Percentiles rank a stretch among this genome's conserved stretches.
These are phyloP conservation scores for Candida berthetii DNA, from an alignment of 805 yeast species.

Conservation along the genomic window DNA sequence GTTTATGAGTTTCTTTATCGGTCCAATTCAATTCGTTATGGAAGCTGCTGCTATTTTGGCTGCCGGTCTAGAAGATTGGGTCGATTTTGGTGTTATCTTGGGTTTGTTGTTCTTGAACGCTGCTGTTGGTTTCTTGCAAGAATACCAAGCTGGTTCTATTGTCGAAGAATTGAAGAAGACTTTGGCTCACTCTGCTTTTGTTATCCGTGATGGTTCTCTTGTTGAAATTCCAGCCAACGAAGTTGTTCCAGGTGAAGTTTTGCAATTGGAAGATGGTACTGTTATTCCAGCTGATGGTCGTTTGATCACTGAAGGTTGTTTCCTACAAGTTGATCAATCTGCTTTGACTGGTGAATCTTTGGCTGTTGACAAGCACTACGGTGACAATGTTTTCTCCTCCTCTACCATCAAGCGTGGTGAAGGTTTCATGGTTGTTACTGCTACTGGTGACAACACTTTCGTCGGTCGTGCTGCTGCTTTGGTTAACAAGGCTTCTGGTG, in stretches of 20 bases:
- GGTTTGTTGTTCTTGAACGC: constrained; percentile 85
- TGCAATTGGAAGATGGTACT: constrained; percentile 89
- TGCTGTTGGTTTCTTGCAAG: constrained; percentile 93
- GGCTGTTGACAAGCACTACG: constrained; percentile 88
- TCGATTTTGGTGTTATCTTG: constrained; percentile 96
- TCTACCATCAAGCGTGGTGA: constrained; percentile 96
- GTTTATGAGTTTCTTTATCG: constrained; percentile 83
- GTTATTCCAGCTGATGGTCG: constrained; percentile 94
- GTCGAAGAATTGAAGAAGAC: constrained; percentile 95
- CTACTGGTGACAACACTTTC: constrained; percentile 93
- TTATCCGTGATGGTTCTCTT: constrained; percentile 75
- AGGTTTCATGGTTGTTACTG: constrained; percentile 88
- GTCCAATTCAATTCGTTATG: constrained; percentile 97
- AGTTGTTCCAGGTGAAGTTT: constrained; percentile 92
- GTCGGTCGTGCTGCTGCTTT: constrained; percentile 97
- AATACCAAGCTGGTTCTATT: constrained; percentile 97
- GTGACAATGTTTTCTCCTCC: constrained; percentile 86
- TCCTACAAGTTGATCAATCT: constrained; percentile 91
- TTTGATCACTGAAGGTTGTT: constrained; percentile 76
- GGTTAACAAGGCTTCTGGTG: constrained; percentile 90
- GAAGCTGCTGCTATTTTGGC: constrained; percentile 94
- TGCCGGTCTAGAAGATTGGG: constrained; percentile 97
- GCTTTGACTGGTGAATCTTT: constrained; percentile 97
- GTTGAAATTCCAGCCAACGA: constrained; percentile 76
- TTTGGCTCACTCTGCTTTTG: constrained; percentile 82